These are phyloP conservation scores for Rubroshorea leprosula DNA, from an alignment of 345 rosid species.

Conservation along the genomic window DNA sequence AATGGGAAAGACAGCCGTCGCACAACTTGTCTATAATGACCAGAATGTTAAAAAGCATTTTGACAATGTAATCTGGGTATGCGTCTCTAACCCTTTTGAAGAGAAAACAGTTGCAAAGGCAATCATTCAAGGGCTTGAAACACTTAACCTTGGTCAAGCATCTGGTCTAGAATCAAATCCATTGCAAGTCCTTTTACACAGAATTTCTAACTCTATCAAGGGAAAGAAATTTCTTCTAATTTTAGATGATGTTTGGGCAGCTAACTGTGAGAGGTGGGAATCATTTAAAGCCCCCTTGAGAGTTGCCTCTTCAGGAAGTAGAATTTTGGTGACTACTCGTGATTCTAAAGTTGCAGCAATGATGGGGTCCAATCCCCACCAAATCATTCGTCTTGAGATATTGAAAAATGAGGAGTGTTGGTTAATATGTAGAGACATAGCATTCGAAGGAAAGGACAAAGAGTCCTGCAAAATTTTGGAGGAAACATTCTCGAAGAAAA, in stretches of 20 bases:
- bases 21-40: not conserved
- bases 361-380: not conserved
- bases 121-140: not conserved
- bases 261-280: not conserved
- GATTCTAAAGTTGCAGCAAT: not conserved
- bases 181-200: not conserved
- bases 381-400: not conserved
- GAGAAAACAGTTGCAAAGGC: not conserved
- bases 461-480: not conserved
- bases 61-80: not conserved
- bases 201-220: not conserved
- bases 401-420: not conserved
- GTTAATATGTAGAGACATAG: not conserved
- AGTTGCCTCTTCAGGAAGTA: not conserved
- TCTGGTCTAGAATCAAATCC: not conserved
- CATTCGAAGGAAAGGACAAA: not conserved
- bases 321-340: not conserved
- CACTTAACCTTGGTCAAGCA: too few species aligned
- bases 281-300: not conserved
- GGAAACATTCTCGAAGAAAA: not conserved
- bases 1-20: not conserved
- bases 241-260: conserved; percentile 3
- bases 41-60: not conserved
- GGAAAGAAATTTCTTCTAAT: not conserved
- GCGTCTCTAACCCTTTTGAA: not conserved